Evolutionary conservation across 768 basidiomycete species (phyloP).

Genomic region (Pisolithus albus): DNA sequence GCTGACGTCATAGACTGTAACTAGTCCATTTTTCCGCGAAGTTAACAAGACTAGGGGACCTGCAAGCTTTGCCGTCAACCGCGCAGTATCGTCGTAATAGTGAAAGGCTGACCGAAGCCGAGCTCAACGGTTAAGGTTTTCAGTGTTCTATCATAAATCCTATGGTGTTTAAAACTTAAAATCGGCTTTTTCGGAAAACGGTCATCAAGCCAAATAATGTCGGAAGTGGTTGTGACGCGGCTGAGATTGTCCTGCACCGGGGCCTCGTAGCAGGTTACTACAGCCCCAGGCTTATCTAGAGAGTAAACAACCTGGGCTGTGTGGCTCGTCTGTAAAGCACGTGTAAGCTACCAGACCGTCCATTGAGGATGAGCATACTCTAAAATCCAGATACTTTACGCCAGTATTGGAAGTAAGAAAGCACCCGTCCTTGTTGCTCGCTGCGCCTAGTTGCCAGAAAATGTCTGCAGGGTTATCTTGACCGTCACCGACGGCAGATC

Average conservation of each 20-base stretch:
- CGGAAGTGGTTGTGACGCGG: slow-evolving; percentile 51
- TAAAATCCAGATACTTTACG: slow-evolving; percentile 44
- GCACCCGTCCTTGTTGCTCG: slow-evolving; percentile 29
- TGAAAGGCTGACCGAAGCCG: slow-evolving; percentile 23
- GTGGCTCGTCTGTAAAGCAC: slow-evolving; percentile 24
- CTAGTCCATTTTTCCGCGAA: slow-evolving; percentile 50
- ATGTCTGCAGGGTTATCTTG: slow-evolving; percentile 14
- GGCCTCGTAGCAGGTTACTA: slow-evolving; percentile 51
- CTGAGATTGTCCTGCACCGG: slow-evolving; percentile 37
- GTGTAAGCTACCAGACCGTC: slow-evolving; percentile 3
- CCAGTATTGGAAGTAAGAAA: slow-evolving; percentile 41
- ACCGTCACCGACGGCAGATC: background rate
- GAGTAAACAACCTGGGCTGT: slow-evolving; percentile 29
- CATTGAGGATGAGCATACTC: slow-evolving; percentile 36
- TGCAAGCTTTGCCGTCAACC: slow-evolving; percentile 17
- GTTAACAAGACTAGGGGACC: slow-evolving; percentile 50
- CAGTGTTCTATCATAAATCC: slow-evolving; percentile 56
- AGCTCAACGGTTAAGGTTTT: slow-evolving; percentile 33
- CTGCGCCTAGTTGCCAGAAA: slow-evolving; percentile 50
- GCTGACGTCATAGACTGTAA: slow-evolving; percentile 61
- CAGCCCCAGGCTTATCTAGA: slow-evolving; percentile 26
- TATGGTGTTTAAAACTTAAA: slow-evolving; percentile 53
- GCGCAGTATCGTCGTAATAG: background rate
- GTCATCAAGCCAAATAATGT: slow-evolving; percentile 66
- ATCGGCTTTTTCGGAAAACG: slow-evolving; percentile 53